These are phyloP conservation scores for Phytopythium montanum DNA, from an alignment of 352 stramenopile genomes.

Conservation along the genomic window DNA sequence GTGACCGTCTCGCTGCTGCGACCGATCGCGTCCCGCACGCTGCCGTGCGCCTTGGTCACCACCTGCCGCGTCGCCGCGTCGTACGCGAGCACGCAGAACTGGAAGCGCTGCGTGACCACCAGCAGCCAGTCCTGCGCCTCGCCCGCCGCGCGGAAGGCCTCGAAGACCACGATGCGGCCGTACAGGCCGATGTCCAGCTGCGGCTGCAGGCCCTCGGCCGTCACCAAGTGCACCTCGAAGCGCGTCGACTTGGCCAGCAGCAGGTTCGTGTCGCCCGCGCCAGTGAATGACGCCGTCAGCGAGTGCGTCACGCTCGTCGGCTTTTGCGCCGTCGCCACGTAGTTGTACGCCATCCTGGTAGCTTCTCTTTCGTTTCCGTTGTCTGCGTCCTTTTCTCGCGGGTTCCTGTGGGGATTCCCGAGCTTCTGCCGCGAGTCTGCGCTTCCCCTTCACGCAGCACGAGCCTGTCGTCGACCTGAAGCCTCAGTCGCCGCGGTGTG, in stretches of 20 bases:
- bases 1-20: slow-evolving; percentile 88
- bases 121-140: slow-evolving; percentile 86
- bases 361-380: not conserved
- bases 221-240: slow-evolving; percentile 88
- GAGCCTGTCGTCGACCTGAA: not conserved
- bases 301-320: slow-evolving; percentile 91
- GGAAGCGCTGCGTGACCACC: slow-evolving; percentile 86
- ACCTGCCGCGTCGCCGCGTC: slow-evolving; percentile 62
- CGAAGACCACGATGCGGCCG: slow-evolving; percentile 86
- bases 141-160: slow-evolving; percentile 71
- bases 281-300: slow-evolving; percentile 89
- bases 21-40: slow-evolving; percentile 83
- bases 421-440: not conserved
- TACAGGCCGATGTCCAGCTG: slow-evolving; percentile 87
- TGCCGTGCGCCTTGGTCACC: slow-evolving; percentile 84
- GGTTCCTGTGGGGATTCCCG: not conserved
- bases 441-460: not conserved
- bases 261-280: slow-evolving; percentile 85
- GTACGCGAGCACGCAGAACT: slow-evolving; percentile 89
- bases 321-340: slow-evolving; percentile 93
- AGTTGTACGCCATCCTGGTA: slow-evolving; percentile 77
- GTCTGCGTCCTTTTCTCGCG: not conserved
- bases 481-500: not conserved
- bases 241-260: slow-evolving; percentile 86
- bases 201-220: slow-evolving; percentile 79